Evolutionary conservation across 1,284 basidiomycete species (phyloP).

Genomic region (Gomphus bonarii): DNA sequence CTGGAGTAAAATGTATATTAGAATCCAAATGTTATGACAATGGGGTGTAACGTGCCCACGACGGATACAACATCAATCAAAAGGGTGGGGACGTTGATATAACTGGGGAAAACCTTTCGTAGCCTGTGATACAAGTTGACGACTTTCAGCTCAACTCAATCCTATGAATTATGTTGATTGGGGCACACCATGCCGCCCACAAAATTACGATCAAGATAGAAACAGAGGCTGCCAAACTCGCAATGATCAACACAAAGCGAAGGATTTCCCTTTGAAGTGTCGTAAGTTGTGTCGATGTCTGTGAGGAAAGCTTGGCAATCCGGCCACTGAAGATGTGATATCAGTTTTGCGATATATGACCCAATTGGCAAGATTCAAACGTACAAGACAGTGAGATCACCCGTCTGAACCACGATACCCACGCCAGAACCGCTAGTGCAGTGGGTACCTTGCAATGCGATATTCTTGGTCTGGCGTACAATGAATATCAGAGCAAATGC

Average conservation of each 20-base stretch:
- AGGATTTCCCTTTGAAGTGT: conserved; percentile 35
- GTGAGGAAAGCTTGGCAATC: conserved; percentile 42
- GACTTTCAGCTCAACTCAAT: background rate
- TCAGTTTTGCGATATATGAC: background rate
- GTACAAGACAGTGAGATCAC: conserved; percentile 42
- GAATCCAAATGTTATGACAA: background rate
- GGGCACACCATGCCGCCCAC: conserved; percentile 45
- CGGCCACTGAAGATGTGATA: conserved; percentile 31
- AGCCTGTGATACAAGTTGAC: conserved; percentile 19
- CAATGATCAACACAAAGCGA: conserved; percentile 34
- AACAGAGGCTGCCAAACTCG: conserved; percentile 28
- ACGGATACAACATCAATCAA: conserved; percentile 53
- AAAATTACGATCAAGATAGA: conserved; percentile 45
- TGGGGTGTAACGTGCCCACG: conserved; percentile 18
- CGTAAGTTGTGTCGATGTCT: conserved; percentile 30
- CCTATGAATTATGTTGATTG: conserved; percentile 26
- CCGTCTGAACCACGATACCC: conserved; percentile 45
- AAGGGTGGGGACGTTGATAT: conserved; percentile 45
- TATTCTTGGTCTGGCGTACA: conserved; percentile 36
- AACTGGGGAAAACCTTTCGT: conserved; percentile 33
- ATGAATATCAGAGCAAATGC: background rate
- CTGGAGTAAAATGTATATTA: conserved; percentile 18
- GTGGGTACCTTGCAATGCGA: conserved; percentile 52
- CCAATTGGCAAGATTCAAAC: background rate
- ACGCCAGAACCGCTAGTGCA: conserved; percentile 45